A percentile compares a stretch with the other conserved stretches of the same genome.
Evolutionary conservation across 768 basidiomycete species (phyloP).

Genomic region (Boletus sensibilis): DNA sequence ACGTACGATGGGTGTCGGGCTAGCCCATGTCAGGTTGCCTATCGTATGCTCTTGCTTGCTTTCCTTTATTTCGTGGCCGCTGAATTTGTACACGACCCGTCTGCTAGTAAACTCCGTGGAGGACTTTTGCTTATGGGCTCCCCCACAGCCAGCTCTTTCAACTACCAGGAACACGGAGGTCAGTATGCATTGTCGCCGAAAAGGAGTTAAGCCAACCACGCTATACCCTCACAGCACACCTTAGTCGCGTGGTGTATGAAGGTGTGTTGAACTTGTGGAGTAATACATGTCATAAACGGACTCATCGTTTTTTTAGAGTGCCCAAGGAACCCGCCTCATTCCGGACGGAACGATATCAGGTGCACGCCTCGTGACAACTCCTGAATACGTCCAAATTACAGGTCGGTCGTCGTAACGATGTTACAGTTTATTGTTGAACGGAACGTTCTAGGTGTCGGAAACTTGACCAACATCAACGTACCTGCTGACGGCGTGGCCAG

Average conservation of each 20-base stretch:
- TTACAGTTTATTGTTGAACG: constrained; percentile 20
- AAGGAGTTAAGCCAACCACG: constrained; percentile 14
- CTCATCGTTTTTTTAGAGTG: constrained; percentile 36
- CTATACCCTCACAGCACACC: constrained; percentile 35
- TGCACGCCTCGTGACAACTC: constrained; percentile 68
- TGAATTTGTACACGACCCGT: background rate
- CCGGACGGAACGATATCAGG: constrained; percentile 69
- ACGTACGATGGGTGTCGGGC: constrained; percentile 69
- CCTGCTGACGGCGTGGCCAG: constrained; percentile 58
- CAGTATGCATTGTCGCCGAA: constrained; percentile 14
- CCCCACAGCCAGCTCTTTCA: constrained; percentile 51
- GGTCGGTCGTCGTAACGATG: constrained; percentile 37
- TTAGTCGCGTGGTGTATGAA: constrained; percentile 57
- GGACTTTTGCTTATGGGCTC: constrained; percentile 53
- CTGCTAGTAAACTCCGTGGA: constrained; percentile 54
- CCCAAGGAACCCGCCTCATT: constrained; percentile 64
- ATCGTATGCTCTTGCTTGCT: constrained; percentile 38
- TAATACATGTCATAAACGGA: background rate
- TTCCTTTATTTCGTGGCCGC: background rate
- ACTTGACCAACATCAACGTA: constrained; percentile 65
- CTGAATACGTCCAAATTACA: constrained; percentile 72
- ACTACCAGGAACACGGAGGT: constrained; percentile 65
- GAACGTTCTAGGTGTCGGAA: constrained; percentile 53
- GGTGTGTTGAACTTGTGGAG: constrained; percentile 21
- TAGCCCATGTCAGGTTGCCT: constrained; percentile 62